These are phyloP conservation scores for Candida piceae DNA, from an alignment of 805 yeast species.

Conservation along the genomic window DNA sequence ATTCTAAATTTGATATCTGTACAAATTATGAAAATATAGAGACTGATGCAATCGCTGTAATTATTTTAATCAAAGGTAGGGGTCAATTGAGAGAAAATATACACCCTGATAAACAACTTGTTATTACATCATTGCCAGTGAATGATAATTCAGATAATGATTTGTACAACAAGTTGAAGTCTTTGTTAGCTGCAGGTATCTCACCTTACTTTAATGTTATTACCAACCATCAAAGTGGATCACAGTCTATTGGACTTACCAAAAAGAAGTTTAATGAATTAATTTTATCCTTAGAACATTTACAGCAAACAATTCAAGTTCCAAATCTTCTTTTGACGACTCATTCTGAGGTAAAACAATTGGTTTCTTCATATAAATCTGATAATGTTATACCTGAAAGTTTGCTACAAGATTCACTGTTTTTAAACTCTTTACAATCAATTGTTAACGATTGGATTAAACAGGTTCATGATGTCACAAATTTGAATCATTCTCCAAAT, in stretches of 20 bases:
- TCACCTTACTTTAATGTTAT: conserved; percentile 64
- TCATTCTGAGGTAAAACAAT: conserved; percentile 47
- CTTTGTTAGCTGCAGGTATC: conserved; percentile 58
- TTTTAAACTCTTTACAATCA: conserved; percentile 65
- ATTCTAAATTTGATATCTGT: neutral
- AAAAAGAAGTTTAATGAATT: conserved; percentile 66
- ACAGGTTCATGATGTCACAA: conserved; percentile 53
- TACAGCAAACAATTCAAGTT: conserved; percentile 60
- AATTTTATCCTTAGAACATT: conserved; percentile 57
- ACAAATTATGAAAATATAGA: neutral
- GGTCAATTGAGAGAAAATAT: conserved; percentile 5
- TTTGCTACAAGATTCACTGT: conserved; percentile 42
- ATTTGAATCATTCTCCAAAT: conserved; percentile 44
- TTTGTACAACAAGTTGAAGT: conserved; percentile 44
- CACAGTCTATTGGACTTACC: conserved; percentile 39
- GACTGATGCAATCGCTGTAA: neutral
- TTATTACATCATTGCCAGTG: conserved; percentile 5
- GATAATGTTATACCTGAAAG: conserved; percentile 26
- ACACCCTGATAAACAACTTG: conserved; percentile 7
- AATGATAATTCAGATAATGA: conserved; percentile 6
- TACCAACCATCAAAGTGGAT: conserved; percentile 12
- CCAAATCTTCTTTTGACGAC: conserved; percentile 55
- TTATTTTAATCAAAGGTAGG: conserved; percentile 10
- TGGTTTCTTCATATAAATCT: too few relatives aligned
- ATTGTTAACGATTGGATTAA: conserved; percentile 72